Evolutionary conservation across 1,139 yeast species (phyloP).

Genomic region (Sugiyamaella pinicola): DNA sequence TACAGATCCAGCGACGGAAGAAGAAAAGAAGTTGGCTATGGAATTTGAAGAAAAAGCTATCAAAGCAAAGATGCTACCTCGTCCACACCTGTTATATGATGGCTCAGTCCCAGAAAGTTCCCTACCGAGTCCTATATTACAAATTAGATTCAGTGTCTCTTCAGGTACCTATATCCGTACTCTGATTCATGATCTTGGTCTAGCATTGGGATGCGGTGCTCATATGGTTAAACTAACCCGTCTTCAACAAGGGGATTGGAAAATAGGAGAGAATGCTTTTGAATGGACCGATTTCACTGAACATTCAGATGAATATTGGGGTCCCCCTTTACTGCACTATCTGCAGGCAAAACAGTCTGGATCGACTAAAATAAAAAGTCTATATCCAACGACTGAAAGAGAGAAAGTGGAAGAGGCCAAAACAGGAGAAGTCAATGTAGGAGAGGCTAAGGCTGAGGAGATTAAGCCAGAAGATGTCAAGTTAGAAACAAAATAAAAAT

Average conservation of each 20-base stretch:
- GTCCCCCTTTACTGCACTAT: constrained; percentile 26
- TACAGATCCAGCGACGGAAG: constrained; percentile 36
- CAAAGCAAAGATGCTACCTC: constrained; percentile 18
- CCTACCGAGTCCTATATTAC: constrained; percentile 56
- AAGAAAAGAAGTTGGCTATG: constrained; percentile 41
- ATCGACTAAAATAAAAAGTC: not conserved
- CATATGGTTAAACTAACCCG: constrained; percentile 87
- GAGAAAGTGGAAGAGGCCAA: constrained; percentile 1
- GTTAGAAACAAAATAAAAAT: not conserved
- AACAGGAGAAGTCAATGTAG: not conserved
- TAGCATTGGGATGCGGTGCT: constrained; percentile 76
- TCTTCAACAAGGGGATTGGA: constrained; percentile 80
- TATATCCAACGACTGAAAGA: not conserved
- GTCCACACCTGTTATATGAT: constrained; percentile 9
- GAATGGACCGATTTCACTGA: constrained; percentile 63
- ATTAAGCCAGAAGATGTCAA: not conserved
- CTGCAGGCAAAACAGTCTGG: constrained; percentile 34
- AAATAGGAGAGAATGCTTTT: constrained; percentile 69
- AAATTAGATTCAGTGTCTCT: constrained; percentile 76
- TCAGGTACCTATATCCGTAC: constrained; percentile 96
- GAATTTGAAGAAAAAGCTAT: constrained; percentile 34
- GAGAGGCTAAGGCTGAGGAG: not conserved
- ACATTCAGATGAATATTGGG: constrained; percentile 66
- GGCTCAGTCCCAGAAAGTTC: not conserved
- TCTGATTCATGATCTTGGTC: constrained; percentile 83